Base-by-base conservation (phyloP, 768 basidiomycete species). In the Tulasnella sp. region DNA sequence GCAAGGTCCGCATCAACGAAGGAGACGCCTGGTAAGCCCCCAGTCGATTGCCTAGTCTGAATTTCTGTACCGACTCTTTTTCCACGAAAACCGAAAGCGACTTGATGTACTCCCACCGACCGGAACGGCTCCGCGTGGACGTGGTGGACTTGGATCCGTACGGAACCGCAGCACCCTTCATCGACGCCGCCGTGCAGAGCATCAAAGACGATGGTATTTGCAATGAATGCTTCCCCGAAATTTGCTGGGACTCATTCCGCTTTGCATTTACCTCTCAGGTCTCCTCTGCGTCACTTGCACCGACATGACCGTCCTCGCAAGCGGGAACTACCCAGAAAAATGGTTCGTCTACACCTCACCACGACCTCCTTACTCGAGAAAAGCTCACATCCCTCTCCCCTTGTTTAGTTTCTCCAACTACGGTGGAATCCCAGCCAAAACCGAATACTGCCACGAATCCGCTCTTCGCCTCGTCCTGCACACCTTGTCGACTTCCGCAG, bases 81-180 rank as follows among this genome's bases (percentile, higher is more conserved):
- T 80, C 37, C 37, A 8, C 20, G n/a, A 50, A 78, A 46, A 4
- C 44, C 8, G 50, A 22, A 80, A 98, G 97, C 84, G 89, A 93
- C 3, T 87, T 96, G 76, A 96, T 99, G 95, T 99, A 98, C 84
- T 89, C 89, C 73, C 96, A 96, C 84, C 92, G 96, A 54, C 88
- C 91, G 41, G 92, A 92, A 76, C 89, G 88, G 72, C 86, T 88
- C 16, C 91, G 93, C 2, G 96, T 98, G 28, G 97, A 99, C 82
- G 95, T 95, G 41, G 92, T 99, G n/a, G 98, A 99, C 85, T 90
- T 99, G 40, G 98, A 99, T 85, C 98, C 98, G 0, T 99, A 99
- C 84, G 98, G 98, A 0, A 97, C 96, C 12, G 98, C 98, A 0
- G 93, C 96, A 5, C 98, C 97, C 2, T 99, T 99, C 85, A 93